Percentiles rank a stretch among this genome's conserved stretches.
These are phyloP conservation scores for Discostella stelligeroides DNA, from an alignment of 108 stramenopile species.

Conservation along the genomic window DNA sequence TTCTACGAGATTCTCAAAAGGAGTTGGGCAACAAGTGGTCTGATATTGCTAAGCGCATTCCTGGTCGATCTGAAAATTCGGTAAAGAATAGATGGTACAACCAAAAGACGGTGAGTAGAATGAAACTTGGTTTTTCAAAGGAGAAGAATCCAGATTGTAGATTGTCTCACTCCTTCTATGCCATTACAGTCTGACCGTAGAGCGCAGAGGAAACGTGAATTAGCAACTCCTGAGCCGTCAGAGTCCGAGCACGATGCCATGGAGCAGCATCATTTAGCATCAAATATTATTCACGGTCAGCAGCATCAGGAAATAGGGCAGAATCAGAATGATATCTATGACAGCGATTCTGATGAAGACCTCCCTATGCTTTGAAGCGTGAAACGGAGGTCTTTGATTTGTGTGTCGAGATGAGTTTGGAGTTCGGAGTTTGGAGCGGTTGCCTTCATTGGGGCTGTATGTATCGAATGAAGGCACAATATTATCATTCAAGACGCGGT, in stretches of 20 bases:
- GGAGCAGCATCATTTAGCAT: too few species aligned
- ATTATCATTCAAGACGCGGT: too few species aligned
- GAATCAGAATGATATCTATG: neutral
- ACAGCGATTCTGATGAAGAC: constrained; percentile 1
- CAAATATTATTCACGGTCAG: too few species aligned
- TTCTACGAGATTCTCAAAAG: constrained; percentile 10
- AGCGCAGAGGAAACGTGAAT: neutral
- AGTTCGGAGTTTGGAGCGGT: too few species aligned
- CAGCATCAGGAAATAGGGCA: too few species aligned
- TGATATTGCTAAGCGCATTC: constrained; percentile 86
- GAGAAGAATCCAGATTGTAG: too few species aligned
- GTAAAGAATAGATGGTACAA: constrained; percentile 95
- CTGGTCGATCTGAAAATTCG: constrained; percentile 92
- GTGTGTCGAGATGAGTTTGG: too few species aligned
- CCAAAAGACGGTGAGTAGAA: constrained; percentile 50
- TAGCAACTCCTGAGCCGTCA: neutral
- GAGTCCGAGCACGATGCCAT: neutral
- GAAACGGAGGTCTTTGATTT: too few species aligned
- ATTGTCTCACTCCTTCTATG: too few species aligned
- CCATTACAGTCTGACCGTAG: constrained; percentile 2
- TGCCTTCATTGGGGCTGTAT: too few species aligned
- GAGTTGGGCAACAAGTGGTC: constrained; percentile 56
- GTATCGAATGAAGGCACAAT: too few species aligned
- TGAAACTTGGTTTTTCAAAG: neutral
- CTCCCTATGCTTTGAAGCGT: too few species aligned